Conservation (phyloP, 139 green algal genomes). For the Dunaliella primolecta region DNA sequence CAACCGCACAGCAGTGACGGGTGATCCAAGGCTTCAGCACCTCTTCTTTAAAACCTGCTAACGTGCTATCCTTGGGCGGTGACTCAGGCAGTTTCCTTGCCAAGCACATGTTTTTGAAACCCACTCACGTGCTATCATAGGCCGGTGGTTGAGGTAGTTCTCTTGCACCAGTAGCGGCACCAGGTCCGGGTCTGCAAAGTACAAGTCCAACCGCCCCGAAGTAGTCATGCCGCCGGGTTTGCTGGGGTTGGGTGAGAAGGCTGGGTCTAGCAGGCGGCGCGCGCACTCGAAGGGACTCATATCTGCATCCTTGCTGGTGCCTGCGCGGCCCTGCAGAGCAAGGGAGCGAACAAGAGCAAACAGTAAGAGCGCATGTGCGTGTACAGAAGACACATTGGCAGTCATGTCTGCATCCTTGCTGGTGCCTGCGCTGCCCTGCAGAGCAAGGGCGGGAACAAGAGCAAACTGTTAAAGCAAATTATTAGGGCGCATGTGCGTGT, state of each 20-base stretch:
- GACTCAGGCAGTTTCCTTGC: too few relatives aligned
- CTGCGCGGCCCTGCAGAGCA: constrained; percentile 32
- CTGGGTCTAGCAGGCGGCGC: constrained; percentile 62
- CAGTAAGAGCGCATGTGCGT: too few relatives aligned
- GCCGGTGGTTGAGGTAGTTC: constrained; percentile 95
- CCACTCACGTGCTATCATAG: constrained; percentile 14
- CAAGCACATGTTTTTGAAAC: too few relatives aligned
- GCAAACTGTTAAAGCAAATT: neutral
- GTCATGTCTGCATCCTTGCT: constrained; percentile 87
- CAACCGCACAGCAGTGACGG: too few relatives aligned
- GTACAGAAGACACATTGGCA: neutral
- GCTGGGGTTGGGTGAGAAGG: neutral
- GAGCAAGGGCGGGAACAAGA: neutral
- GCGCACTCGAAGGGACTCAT: constrained; percentile 82
- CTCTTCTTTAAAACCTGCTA: too few relatives aligned
- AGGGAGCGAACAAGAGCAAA: neutral
- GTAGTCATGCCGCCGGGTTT: neutral
- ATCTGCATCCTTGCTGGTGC: constrained; percentile 79
- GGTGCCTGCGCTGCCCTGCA: constrained; percentile 34
- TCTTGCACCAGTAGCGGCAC: constrained; percentile 82
- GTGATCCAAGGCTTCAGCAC: too few relatives aligned
- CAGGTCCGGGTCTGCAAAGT: constrained; percentile 92
- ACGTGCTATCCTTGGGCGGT: too few relatives aligned
- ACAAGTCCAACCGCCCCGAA: constrained; percentile 69
- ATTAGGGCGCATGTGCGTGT: too few relatives aligned